These are phyloP conservation scores for Microdochium paspali DNA, from an alignment of 2,329 filamentous ascomycete genomes.

Conservation along the genomic window DNA sequence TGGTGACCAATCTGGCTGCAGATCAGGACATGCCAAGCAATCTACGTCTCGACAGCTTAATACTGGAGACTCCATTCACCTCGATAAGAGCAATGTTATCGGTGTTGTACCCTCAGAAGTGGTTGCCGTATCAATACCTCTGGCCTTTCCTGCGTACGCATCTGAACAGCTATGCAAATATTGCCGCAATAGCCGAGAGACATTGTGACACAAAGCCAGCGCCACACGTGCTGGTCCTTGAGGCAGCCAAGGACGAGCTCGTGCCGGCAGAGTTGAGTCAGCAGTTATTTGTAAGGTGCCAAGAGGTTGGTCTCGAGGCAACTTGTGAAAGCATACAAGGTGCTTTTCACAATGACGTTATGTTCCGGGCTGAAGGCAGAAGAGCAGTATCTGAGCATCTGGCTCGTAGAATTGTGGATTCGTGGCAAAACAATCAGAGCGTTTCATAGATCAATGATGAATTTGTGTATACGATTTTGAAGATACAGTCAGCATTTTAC, in stretches of 20 bases:
- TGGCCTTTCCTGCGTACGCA: constrained; percentile 64
- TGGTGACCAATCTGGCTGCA: constrained; percentile 54
- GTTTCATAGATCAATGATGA: too few relatives aligned
- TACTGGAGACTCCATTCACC: constrained; percentile 70
- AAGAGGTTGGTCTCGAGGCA: constrained; percentile 34
- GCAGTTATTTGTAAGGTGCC: constrained; percentile 34
- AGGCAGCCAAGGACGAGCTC: constrained; percentile 49
- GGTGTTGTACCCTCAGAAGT: constrained; percentile 67
- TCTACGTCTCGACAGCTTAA: constrained; percentile 35
- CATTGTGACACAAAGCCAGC: constrained; percentile 10
- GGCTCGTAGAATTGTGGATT: neutral
- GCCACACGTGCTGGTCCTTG: constrained; percentile 38
- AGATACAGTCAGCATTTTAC: too few relatives aligned
- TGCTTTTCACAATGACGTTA: constrained; percentile 49
- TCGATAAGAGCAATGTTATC: constrained; percentile 62
- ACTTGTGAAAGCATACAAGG: constrained; percentile 31
- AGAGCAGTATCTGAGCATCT: constrained; percentile 34
- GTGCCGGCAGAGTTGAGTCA: constrained; percentile 42
- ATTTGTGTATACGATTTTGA: too few relatives aligned
- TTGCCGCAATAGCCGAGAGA: constrained; percentile 29
- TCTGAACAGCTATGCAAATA: constrained; percentile 43
- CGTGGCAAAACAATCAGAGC: neutral
- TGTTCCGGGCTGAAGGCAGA: constrained; percentile 34
- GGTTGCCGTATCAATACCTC: constrained; percentile 69
- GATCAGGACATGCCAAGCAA: constrained; percentile 24